phyloP scores from a whole-genome alignment of 108 stramenopile genomes.

The Conticribra weissflogii region DNA sequence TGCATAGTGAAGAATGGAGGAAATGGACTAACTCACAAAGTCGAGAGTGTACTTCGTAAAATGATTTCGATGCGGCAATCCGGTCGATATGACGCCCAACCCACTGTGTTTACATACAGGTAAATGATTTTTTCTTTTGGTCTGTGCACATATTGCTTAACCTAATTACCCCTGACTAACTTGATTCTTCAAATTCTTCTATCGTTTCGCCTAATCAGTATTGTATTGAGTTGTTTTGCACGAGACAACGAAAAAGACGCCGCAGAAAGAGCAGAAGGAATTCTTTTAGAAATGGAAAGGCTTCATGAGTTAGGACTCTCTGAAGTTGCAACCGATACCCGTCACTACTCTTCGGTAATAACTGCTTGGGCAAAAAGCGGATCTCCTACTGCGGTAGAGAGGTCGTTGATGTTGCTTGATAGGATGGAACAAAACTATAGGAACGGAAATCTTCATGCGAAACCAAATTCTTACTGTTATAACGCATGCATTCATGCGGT shows the following conservation, averaged over 20 bases:
- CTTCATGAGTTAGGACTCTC: slow-evolving; percentile 50
- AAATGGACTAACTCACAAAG: slow-evolving; percentile 6
- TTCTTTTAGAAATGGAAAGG: slow-evolving; percentile 63
- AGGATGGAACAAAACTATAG: slow-evolving; percentile 63
- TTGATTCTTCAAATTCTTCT: too few relatives aligned
- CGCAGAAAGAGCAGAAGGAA: slow-evolving; percentile 57
- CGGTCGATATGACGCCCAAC: slow-evolving; percentile 22
- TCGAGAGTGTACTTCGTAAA: slow-evolving; percentile 28
- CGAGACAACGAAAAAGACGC: slow-evolving; percentile 49
- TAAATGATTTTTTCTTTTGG: not conserved
- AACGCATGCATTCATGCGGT: slow-evolving; percentile 51
- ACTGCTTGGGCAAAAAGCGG: slow-evolving; percentile 75
- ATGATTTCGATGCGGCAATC: slow-evolving; percentile 29
- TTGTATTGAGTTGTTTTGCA: slow-evolving; percentile 45
- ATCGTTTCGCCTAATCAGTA: slow-evolving; percentile 8
- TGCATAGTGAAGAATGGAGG: slow-evolving; percentile 31
- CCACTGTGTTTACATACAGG: slow-evolving; percentile 36
- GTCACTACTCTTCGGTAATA: slow-evolving; percentile 66
- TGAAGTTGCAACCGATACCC: slow-evolving; percentile 32
- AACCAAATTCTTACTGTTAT: slow-evolving; percentile 48
- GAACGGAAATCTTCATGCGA: slow-evolving; percentile 30
- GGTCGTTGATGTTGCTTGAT: slow-evolving; percentile 54
- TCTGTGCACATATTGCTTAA: too few relatives aligned
- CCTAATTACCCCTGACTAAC: too few relatives aligned
- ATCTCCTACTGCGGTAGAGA: slow-evolving; percentile 49